Evolutionary conservation across 2,329 filamentous ascomycete genomes (phyloP), one percentile per base, ranked within the genome.

Genomic region (Colletotrichum horii): DNA sequence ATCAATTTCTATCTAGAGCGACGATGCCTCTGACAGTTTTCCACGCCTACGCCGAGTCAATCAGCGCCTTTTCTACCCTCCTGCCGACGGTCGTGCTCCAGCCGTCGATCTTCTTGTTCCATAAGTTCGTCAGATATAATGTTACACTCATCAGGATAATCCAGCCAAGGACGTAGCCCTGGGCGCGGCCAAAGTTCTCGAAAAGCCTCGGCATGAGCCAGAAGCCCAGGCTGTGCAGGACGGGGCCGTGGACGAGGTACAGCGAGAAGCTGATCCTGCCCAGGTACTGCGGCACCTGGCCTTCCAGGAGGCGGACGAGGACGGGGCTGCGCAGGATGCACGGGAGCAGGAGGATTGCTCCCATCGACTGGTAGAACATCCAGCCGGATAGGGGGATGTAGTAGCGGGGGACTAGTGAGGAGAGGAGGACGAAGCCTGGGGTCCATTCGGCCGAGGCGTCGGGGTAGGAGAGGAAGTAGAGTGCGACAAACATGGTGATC

Each of bases 201-300:
- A 86, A 86, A 4, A 86, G 78, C 11, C 84, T 78, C 7, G 85
- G 85, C 84, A 86, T 86, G 70, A 81, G 77, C 79, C 79, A 81
- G 77, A 81, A 81, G 14, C 80, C 80, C 12, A 81, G 75, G 12
- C 79, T 78, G 67, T 81, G 79, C 22, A 81, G 74, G 8, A 81
- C 80, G 4, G 80, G 80, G 4, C 80, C 80, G 58, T 86, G 85
- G 7, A 86, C 79, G 6, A 86, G 83, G 73, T 86, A 86, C n/a
- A 86, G 78, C 2, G 84, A 85, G 79, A 86, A 86, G 75, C 84
- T 86, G 73, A 86, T 79, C 62, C 79, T 81, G 15, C 85, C 85
- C 0, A 86, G 80, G 62, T 86, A 85, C 73, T 86, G 85, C 14
- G 84, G 79, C 8, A 80, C 36, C 0, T 73, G 77, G 7, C 79